phyloP scores from a whole-genome alignment of 1,139 yeast genomes.

The Kluyveromyces sp. region DNA sequence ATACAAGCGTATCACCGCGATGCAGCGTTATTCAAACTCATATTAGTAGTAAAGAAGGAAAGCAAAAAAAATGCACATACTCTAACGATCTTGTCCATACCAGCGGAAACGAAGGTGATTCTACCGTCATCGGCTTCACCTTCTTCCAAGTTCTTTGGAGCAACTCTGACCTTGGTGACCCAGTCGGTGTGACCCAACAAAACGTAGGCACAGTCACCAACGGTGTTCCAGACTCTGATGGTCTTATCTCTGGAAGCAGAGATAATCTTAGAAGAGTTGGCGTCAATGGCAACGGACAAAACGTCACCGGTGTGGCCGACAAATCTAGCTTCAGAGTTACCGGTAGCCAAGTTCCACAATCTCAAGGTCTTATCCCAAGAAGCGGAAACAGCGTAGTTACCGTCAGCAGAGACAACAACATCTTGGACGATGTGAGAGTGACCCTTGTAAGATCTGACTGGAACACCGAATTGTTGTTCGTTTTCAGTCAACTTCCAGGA shows the following conservation, averaged over 20 bases:
- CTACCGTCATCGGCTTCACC: slow-evolving; percentile 41
- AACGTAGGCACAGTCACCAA: slow-evolving; percentile 96
- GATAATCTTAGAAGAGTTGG: slow-evolving; percentile 96
- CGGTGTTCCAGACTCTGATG: slow-evolving; percentile 98
- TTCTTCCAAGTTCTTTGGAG: slow-evolving; percentile 40
- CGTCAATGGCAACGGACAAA: slow-evolving; percentile 91
- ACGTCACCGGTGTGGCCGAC: slow-evolving; percentile 99
- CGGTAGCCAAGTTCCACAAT: slow-evolving; percentile 96
- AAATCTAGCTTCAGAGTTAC: slow-evolving; percentile 91
- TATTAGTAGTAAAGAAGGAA: slow-evolving; percentile 6
- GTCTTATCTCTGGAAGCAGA: slow-evolving; percentile 99
- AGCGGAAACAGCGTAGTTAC: slow-evolving; percentile 96
- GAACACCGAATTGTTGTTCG: slow-evolving; percentile 95
- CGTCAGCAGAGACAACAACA: slow-evolving; percentile 96
- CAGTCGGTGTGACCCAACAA: slow-evolving; percentile 95
- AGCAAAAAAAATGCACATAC: slow-evolving; percentile 53
- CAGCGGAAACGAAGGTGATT: slow-evolving; percentile 87
- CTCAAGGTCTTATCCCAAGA: slow-evolving; percentile 99
- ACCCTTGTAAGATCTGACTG: slow-evolving; percentile 95
- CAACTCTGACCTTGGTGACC: slow-evolving; percentile 96
- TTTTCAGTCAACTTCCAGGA: slow-evolving; percentile 99
- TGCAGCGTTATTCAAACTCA: background rate
- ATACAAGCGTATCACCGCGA: background rate
- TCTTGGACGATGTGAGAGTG: slow-evolving; percentile 99
- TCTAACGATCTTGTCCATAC: slow-evolving; percentile 98